Evolutionary conservation across 768 basidiomycete genomes (phyloP).

Genomic region (Suillus plorans): DNA sequence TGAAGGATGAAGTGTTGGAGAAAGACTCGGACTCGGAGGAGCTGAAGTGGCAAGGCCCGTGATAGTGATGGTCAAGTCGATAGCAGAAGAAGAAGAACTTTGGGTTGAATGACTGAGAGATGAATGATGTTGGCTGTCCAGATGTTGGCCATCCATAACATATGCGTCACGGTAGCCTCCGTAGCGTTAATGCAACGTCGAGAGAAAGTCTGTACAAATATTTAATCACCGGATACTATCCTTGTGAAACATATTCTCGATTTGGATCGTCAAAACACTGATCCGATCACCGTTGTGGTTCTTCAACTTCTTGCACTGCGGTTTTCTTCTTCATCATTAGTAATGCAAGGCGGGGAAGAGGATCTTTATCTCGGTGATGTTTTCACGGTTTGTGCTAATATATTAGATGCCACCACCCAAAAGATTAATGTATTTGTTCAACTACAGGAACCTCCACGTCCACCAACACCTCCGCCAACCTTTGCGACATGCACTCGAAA

Average conservation of each 20-base stretch:
- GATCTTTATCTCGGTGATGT: constrained; percentile 41
- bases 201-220: no score
- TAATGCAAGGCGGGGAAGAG: constrained; percentile 25
- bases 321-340: background rate
- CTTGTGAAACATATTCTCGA: background rate
- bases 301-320: background rate
- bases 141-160: background rate
- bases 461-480: constrained; percentile 66
- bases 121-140: constrained; percentile 12
- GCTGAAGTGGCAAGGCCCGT: constrained; percentile 42
- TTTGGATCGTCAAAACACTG: background rate
- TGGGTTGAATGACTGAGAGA: constrained; percentile 14
- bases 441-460: constrained; percentile 57
- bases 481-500: constrained; percentile 46
- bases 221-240: background rate
- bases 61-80: constrained; percentile 51
- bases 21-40: constrained; percentile 35
- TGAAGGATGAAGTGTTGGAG: constrained; percentile 42
- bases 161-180: no score
- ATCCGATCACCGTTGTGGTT: background rate
- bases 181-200: background rate
- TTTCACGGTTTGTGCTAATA: constrained; percentile 46
- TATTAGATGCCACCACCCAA: background rate
- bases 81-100: constrained; percentile 53
- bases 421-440: background rate